These are phyloP conservation scores for Corylus heterophylla DNA, from an alignment of 306 rosid species.

Conservation along the genomic window DNA sequence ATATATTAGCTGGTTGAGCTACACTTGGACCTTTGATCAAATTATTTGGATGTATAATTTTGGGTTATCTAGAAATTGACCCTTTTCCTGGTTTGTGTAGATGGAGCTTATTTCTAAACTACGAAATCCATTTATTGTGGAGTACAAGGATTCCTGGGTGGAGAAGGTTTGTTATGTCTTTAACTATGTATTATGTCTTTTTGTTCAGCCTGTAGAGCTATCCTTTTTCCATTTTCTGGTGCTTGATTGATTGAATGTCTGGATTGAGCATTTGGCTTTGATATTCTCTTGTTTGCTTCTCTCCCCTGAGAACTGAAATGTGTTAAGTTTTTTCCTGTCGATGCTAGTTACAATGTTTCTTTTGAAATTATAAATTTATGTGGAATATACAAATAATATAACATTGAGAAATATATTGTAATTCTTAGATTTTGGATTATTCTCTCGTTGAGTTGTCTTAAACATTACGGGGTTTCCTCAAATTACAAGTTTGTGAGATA, in stretches of 20 bases:
- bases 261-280: neutral
- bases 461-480: neutral
- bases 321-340: no score
- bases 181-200: neutral
- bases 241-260: neutral
- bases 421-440: neutral
- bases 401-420: neutral
- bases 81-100: conserved; percentile 40
- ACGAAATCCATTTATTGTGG: conserved; percentile 91
- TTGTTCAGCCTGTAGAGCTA: neutral
- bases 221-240: neutral
- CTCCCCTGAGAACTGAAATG: neutral
- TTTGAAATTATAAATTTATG: neutral
- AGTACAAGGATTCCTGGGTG: conserved; percentile 99
- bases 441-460: neutral
- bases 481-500: neutral
- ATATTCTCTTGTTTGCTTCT: neutral
- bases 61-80: conserved; percentile 1
- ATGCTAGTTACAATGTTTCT: neutral
- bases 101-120: conserved; percentile 95
- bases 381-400: neutral
- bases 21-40: conserved; percentile 15
- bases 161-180: conserved; percentile 65
- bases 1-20: neutral
- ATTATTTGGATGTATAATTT: conserved; percentile 17